Evolutionary conservation across 768 basidiomycete species (phyloP).

Genomic region (Panaeolus cyanescens): DNA sequence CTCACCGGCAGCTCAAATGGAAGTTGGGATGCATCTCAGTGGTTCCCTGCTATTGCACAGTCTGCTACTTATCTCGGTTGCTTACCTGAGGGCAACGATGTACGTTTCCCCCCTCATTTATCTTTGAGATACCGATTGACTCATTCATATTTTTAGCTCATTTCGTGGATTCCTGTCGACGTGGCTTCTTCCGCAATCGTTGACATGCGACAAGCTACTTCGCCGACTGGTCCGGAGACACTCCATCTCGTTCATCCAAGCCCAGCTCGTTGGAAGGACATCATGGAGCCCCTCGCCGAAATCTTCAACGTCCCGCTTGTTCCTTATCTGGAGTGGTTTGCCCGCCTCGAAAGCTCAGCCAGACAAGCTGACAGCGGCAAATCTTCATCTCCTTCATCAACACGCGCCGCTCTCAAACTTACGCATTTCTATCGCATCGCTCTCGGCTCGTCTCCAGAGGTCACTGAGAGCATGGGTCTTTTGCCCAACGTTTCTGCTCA

Average conservation of each 20-base stretch:
- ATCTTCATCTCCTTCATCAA: background rate
- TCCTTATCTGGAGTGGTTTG: slow-evolving; percentile 31
- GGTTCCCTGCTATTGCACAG: slow-evolving; percentile 39
- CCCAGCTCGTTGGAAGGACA: slow-evolving; percentile 24
- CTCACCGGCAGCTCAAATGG: slow-evolving; percentile 36
- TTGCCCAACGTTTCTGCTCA: slow-evolving; percentile 14
- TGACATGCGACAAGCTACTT: slow-evolving; percentile 21
- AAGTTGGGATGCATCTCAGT: slow-evolving; percentile 38
- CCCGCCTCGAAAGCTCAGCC: slow-evolving; percentile 19
- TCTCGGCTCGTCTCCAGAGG: slow-evolving; percentile 3
- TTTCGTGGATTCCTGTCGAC: slow-evolving; percentile 28
- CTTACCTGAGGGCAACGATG: slow-evolving; percentile 29
- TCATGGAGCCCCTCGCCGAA: slow-evolving; percentile 16
- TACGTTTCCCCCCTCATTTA: slow-evolving; percentile 14
- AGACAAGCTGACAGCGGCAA: slow-evolving; percentile 8
- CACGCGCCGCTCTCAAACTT: slow-evolving; percentile 12
- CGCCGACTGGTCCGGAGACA: background rate
- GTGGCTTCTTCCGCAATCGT: slow-evolving; percentile 29
- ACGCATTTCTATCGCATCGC: slow-evolving; percentile 17
- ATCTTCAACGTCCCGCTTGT: slow-evolving; percentile 27
- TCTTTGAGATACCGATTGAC: background rate
- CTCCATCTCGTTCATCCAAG: slow-evolving; percentile 32
- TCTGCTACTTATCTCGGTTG: slow-evolving; percentile 25
- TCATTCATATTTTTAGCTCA: slow-evolving; percentile 10
- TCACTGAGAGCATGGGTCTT: slow-evolving; percentile 16